These are phyloP conservation scores for Ceraceosorus bombacis DNA, from an alignment of 1,284 basidiomycete genomes.

Conservation along the genomic window DNA sequence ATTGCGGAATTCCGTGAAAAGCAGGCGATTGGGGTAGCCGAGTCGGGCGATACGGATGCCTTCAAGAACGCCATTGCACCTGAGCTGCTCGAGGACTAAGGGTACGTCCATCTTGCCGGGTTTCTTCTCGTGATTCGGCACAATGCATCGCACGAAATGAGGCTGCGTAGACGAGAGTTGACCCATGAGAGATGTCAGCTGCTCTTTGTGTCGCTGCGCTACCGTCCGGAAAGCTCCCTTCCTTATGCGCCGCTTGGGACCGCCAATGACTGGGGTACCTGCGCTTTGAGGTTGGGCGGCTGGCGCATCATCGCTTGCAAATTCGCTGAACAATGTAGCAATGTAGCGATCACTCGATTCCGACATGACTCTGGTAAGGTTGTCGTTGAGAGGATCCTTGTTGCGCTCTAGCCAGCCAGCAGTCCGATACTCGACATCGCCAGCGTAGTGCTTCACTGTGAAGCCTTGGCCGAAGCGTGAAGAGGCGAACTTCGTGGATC, in stretches of 20 bases:
- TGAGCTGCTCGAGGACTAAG: conserved; percentile 87
- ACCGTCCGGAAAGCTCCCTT: conserved; percentile 96
- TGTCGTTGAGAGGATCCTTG: conserved; percentile 97
- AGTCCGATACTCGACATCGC: conserved; percentile 90
- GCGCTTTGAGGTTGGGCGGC: conserved; percentile 6
- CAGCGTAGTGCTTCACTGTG: conserved; percentile 92
- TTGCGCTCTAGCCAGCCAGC: conserved; percentile 99
- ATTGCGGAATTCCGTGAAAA: conserved; percentile 94
- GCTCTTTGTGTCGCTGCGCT: conserved; percentile 91
- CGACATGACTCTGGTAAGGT: conserved; percentile 80
- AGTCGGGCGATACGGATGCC: conserved; percentile 96
- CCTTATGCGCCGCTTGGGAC: conserved; percentile 66
- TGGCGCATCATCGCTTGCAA: conserved; percentile 53
- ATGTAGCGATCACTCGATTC: conserved; percentile 76
- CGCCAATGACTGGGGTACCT: conserved; percentile 49
- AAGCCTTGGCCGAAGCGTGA: conserved; percentile 87
- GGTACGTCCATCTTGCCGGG: conserved; percentile 87
- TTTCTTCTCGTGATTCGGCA: conserved; percentile 86
- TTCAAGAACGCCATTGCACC: conserved; percentile 98
- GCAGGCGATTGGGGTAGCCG: conserved; percentile 91
- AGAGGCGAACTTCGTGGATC: conserved; percentile 66
- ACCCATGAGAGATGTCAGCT: conserved; percentile 80
- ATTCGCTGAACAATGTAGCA: conserved; percentile 76
- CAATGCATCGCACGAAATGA: conserved; percentile 97
- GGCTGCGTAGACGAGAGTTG: conserved; percentile 92